These are phyloP conservation scores for Collariella sp. DNA, from an alignment of 495 filamentous ascomycete genomes.

Conservation along the genomic window DNA sequence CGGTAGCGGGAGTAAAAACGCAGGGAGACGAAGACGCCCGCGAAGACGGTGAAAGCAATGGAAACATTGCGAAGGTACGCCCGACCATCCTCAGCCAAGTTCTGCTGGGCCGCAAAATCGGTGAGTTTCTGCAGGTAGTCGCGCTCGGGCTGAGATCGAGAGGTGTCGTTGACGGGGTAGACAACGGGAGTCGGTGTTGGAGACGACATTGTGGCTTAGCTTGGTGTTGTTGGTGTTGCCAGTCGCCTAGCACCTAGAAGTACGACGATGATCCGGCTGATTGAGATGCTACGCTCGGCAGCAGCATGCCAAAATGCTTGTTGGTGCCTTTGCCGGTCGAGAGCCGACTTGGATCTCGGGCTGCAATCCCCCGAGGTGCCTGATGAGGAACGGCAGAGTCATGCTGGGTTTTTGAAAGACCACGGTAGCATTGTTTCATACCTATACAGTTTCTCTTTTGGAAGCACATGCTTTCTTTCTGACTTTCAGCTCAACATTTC, in stretches of 20 bases:
- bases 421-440: too few species aligned
- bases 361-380: too few species aligned
- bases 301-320: too few species aligned
- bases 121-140: not conserved
- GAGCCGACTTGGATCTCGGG: too few species aligned
- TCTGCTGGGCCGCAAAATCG: not conserved
- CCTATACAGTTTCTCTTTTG: too few species aligned
- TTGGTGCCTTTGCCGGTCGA: too few species aligned
- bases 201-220: not conserved
- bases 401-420: too few species aligned
- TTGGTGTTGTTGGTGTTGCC: too few species aligned
- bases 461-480: too few species aligned
- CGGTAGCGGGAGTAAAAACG: conserved; percentile 1
- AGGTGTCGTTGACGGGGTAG: conserved; percentile 3
- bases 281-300: not conserved
- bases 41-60: conserved; percentile 4
- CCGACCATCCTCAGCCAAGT: not conserved
- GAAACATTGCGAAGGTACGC: not conserved
- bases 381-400: too few species aligned
- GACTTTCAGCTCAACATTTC: too few species aligned
- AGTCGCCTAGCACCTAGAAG: too few species aligned
- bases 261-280: not conserved
- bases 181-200: not conserved
- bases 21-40: not conserved
- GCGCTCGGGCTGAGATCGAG: not conserved